phyloP scores from a whole-genome alignment of 345 rosid species.

The Mangifera indica region DNA sequence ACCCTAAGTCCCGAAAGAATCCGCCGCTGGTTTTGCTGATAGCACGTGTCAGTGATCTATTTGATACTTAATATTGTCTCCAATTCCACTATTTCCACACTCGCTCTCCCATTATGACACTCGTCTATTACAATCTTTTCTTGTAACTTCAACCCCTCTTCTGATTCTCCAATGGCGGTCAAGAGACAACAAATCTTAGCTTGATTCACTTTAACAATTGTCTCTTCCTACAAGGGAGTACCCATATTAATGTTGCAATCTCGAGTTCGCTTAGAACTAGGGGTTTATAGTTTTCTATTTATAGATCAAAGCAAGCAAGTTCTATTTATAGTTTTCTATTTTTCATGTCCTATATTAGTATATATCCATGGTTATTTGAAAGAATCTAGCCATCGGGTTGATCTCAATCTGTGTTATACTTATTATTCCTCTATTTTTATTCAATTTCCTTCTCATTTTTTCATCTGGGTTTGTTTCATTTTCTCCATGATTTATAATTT shows the following conservation, averaged over 20 bases:
- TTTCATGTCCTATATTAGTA: too few species aligned
- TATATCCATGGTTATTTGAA: neutral
- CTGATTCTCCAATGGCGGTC: conserved; percentile 2
- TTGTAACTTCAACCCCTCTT: neutral
- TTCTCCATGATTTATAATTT: neutral
- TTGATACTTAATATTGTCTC: conserved; percentile 1
- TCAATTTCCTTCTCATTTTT: neutral
- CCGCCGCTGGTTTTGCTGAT: conserved; percentile 10
- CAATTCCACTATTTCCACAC: conserved; percentile 16
- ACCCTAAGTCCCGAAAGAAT: neutral
- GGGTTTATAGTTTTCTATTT: too few species aligned
- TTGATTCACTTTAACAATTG: conserved; percentile 15
- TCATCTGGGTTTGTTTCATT: neutral
- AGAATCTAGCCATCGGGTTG: neutral
- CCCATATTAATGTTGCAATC: fast-evolving
- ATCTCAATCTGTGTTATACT: neutral
- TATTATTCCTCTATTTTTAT: neutral
- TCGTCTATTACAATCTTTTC: neutral
- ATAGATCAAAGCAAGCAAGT: conserved; percentile 1
- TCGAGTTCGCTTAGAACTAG: too few species aligned
- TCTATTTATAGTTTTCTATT: neutral
- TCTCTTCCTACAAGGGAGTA: neutral
- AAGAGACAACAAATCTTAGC: neutral
- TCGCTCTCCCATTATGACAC: neutral
- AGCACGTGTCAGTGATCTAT: conserved; percentile 29